Evolutionary conservation across 2,329 filamentous ascomycete genomes (phyloP), one percentile per base, ranked within the genome.

Genomic region (Monosporascus sp.): DNA sequence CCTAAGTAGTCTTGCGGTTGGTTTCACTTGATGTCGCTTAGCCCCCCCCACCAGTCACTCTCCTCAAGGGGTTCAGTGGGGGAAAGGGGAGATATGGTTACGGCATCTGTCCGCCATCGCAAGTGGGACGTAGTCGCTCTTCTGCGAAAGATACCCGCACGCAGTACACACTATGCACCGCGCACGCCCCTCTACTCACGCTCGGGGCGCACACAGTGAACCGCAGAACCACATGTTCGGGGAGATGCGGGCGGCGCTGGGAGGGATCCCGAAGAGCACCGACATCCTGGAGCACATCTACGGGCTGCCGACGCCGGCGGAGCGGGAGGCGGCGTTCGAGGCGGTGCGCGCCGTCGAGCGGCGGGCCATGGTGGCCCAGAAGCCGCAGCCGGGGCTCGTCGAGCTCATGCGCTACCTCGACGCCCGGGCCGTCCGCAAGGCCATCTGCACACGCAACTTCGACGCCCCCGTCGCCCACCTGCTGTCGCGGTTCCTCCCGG

Each of bases 181-280:
- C 31, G 11, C 14, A 35, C 9, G 31, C 31, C 31, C 31, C 31
- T 14, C 31, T 35, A 14, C 31, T 35, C 31, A 35, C 31, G 31
- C 31, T 35, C 31, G 31, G 31, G 1, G 9, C 31, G 31, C 31
- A 35, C 2, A 44, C 58, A 96, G 91, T 68, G 76, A 92, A 54
- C 93, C 93, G 0, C 93, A 97, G 72, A 94, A 88, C 62, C 90
- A 96, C 79, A 99, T 97, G 93, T 97, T 97, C 72, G 70, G 73
- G 20, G 81, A 95, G 66, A 97, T 99, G 93, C 87, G 86, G 59
- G 67, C 74, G 15, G 86, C 83, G 7, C 81, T 97, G 17, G 78
- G 43, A 24, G 41, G 76, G 49, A 97, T 97, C 62, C 69, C 82
- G 57, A 87, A 86, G 67, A 72, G 76, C 37, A 75, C 78, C 64